Conservation (phyloP, 2,329 filamentous ascomycete genomes). For the Fusarium sterilihyphosum region DNA sequence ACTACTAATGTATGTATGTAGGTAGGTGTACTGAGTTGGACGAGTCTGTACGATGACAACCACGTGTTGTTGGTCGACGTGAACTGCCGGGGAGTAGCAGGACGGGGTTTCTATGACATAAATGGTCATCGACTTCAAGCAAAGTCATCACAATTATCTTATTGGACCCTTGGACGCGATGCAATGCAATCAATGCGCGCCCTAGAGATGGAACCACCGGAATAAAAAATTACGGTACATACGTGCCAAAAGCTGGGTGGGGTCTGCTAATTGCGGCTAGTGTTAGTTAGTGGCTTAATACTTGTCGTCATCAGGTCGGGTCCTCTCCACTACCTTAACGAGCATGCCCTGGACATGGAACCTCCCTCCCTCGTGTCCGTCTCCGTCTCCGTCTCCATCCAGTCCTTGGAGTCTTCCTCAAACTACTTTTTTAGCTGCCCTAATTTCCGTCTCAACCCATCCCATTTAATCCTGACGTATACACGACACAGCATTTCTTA, state of each 20-base stretch:
- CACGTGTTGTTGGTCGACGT: constrained; percentile 15
- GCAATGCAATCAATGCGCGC: not conserved
- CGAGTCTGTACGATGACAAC: constrained; percentile 7
- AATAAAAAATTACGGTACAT: not conserved
- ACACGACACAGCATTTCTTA: constrained; percentile 10
- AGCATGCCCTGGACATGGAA: constrained; percentile 27
- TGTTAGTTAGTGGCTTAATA: constrained; percentile 38
- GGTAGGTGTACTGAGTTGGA: not conserved
- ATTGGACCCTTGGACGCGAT: constrained; percentile 12
- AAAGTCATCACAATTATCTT: not conserved
- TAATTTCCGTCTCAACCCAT: constrained; percentile 23
- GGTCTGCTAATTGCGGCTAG: constrained; percentile 24
- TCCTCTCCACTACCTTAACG: not conserved
- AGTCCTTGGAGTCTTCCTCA: constrained; percentile 4
- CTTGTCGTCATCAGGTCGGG: constrained; percentile 40
- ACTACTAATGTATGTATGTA: not conserved
- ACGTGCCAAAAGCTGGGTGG: constrained; percentile 9
- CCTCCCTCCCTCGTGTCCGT: constrained; percentile 7
- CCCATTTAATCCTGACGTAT: constrained; percentile 9
- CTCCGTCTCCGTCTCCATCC: not conserved
- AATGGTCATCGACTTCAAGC: not conserved
- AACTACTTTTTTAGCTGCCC: constrained; percentile 14
- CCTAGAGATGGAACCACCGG: not conserved
- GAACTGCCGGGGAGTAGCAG: not conserved
- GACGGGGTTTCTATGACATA: not conserved